Evolutionary conservation across 257 asterid species (phyloP).

Genomic region (Nicotiana attenuata): DNA sequence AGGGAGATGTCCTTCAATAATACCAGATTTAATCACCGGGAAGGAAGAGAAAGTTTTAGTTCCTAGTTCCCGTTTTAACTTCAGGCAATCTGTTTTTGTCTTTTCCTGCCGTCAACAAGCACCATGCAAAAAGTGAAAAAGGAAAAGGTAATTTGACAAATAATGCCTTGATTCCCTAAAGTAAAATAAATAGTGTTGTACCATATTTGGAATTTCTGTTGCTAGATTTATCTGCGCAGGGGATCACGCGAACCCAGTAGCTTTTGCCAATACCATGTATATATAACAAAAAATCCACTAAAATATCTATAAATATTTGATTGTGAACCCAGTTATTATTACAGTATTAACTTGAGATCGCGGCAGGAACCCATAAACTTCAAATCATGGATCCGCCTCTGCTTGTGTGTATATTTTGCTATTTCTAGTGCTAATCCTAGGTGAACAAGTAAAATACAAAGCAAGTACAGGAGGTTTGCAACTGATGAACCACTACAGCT

Average conservation of each 20-base stretch:
- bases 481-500: neutral
- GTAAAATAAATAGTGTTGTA: neutral
- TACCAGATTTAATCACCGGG: neutral
- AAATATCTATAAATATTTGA: too few relatives aligned
- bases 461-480: neutral
- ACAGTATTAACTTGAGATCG: too few relatives aligned
- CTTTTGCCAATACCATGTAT: too few relatives aligned
- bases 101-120: neutral
- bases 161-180: neutral
- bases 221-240: neutral
- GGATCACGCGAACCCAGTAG: too few relatives aligned
- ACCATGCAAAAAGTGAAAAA: neutral
- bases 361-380: too few relatives aligned
- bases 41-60: neutral
- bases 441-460: neutral
- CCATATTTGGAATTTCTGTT: neutral
- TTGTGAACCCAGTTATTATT: too few relatives aligned
- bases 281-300: too few relatives aligned
- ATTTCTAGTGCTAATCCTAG: slow-evolving; percentile 2
- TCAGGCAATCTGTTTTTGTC: neutral
- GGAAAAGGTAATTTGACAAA: neutral
- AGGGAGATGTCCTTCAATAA: neutral
- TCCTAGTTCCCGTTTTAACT: neutral
- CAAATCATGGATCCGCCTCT: too few relatives aligned
- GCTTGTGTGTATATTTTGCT: neutral